Base-by-base conservation (phyloP, 306 rosid species). In the Trifolium dubium region DNA sequence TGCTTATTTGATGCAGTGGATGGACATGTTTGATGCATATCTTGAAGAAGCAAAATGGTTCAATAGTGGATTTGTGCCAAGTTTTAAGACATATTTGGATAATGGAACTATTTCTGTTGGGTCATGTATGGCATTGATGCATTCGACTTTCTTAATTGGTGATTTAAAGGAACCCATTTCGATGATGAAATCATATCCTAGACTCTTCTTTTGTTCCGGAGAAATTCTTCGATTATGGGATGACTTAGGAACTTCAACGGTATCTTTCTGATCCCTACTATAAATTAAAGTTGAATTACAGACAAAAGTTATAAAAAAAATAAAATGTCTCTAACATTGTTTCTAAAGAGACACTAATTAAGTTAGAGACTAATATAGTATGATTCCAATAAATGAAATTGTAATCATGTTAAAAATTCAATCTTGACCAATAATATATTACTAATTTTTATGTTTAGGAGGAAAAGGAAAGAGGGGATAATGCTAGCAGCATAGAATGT, bases 151-250 rank as follows among this genome's bases (percentile, higher is more conserved):
- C 54, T 82, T 85, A 8, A 51, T 75, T 11, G 88, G 86, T 4
- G 58, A 81, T 53, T 6, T 83, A 37, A 64, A 72, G 18, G 80
- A 82, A 63, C 79, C 71, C n/a, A 39, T 85, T 55, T 72, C 86
- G 5, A 61, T 10, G 78, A 67, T 76, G 78, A 82, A 78, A 15
- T 71, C 75, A 68, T 71, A 85, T 62, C 86, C 88, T 2, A 81
- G 86, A 44, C 84, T 79, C 46, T 85, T 85, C 58, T 54, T 74
- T 37, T 79, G 83, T 18, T 53, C 82, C 1, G 86, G 88, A 3
- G 77, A 85, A 72, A 81, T 85, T 62, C 88, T 85, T 54, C 73
- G 88, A 8, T 65, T 81, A 15, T 85, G 86, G 88, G 86, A 85
- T 3, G 88, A 85, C 32, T 71, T 85, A 29, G 88, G 88, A 72